These are phyloP conservation scores for Melastoma candidum DNA, from an alignment of 441 rosid species.

Conservation along the genomic window DNA sequence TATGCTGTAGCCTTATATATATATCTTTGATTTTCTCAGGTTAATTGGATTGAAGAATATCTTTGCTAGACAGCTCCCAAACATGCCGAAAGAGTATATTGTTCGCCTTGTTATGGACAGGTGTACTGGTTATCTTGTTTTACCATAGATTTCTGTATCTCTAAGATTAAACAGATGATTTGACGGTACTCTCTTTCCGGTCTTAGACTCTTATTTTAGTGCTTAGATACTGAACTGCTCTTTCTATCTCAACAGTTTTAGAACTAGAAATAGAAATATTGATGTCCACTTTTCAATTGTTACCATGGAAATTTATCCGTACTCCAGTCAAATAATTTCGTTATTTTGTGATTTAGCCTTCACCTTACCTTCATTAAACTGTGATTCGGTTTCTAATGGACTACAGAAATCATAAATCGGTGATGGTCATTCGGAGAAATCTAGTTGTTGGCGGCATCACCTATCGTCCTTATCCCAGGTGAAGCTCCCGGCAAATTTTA, in stretches of 20 bases:
- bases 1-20: conserved; percentile 5
- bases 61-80: conserved; percentile 94
- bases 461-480: conserved; percentile 95
- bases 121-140: conserved; percentile 21
- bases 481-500: background rate
- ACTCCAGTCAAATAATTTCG: background rate
- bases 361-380: background rate
- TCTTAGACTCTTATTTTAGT: too few species aligned
- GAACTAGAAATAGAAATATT: too few species aligned
- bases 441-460: conserved; percentile 97
- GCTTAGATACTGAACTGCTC: too few species aligned
- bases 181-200: background rate
- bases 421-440: conserved; percentile 88
- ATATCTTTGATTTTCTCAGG: conserved; percentile 32
- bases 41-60: conserved; percentile 97
- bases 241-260: too few species aligned
- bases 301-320: too few species aligned
- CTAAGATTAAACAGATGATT: background rate
- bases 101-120: conserved; percentile 99
- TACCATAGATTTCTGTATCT: background rate
- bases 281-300: too few species aligned
- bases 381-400: background rate
- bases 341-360: background rate
- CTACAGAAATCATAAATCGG: conserved; percentile 85
- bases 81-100: conserved; percentile 99